Evolutionary conservation across 225 moss, liverwort and hornwort species (phyloP), one percentile per base, ranked within the genome.

Genomic region (Thuidium tamariscinum): DNA sequence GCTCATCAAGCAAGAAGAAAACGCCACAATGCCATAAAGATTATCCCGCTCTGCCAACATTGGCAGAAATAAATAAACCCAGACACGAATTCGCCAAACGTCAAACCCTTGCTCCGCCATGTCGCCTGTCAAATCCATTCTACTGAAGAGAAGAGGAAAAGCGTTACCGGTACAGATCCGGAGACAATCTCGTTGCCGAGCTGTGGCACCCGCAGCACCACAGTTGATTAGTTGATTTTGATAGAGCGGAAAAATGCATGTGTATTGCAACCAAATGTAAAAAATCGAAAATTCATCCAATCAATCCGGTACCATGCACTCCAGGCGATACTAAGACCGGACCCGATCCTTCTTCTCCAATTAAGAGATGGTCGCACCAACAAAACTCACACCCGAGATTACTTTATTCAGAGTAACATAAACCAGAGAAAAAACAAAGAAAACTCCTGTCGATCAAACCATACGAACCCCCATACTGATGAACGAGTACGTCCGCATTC

Each of bases 101-200:
- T 3, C 70, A 74, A 84, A n/a, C n/a, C 74, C 61, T 49, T 19
- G 37, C 66, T 7, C n/a, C 13, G 11, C 30, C 42, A 60, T n/a
- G 25, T 30, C 54, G 32, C 64, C 49, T 30, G 20, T 13, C 14
- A 19, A 20, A 56, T 70, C 80, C 44, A 70, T 18, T 55, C 29
- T 42, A 44, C 4, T 14, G 7, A 49, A 37, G 34, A 23, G 32
- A 61, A 68, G 66, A 56, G 57, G 27, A n/a, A 46, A 39, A 59
- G 37, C 25, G 81, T 22, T 88, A 97, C 97, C 87, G 97, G 97
- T 84, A 96, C 97, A 90, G 97, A 95, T 95, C 97, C 94, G 46
- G 95, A 91, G 60, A 97, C 95, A 91, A 93, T 92, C 86, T 95
- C 94, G 86, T 94, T 91, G 90, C 93, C 95, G 91, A 97, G 88